Conservation (phyloP, 768 basidiomycete species). For the Auriscalpium orientale region DNA sequence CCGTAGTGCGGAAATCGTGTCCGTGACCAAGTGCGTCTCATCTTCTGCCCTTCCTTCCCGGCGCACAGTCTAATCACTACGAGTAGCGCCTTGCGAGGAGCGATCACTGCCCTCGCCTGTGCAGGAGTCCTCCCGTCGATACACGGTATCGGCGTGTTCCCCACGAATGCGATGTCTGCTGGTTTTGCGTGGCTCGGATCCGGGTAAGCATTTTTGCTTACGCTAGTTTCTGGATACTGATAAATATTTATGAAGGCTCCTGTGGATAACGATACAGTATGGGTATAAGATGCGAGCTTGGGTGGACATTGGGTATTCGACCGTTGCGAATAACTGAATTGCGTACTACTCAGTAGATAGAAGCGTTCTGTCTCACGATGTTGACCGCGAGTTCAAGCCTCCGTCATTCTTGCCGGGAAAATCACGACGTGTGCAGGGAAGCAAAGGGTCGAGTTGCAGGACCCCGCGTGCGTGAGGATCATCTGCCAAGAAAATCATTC, state of each 20-base stretch:
- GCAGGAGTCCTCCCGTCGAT: constrained; percentile 47
- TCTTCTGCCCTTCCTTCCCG: background rate
- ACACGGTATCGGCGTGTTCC: constrained; percentile 40
- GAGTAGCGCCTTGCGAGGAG: constrained; percentile 38
- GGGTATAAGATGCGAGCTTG: constrained; percentile 50
- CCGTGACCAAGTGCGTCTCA: constrained; percentile 41
- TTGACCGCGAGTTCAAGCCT: too few species aligned
- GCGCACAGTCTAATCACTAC: background rate
- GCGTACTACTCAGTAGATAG: background rate
- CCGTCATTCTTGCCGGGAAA: too few species aligned
- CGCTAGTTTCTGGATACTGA: background rate
- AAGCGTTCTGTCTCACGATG: too few species aligned
- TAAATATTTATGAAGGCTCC: constrained; percentile 28
- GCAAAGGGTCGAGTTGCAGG: too few species aligned
- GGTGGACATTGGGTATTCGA: constrained; percentile 50
- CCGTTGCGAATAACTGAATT: constrained; percentile 25
- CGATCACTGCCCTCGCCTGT: constrained; percentile 35
- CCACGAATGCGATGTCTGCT: constrained; percentile 41
- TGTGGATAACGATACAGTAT: constrained; percentile 47
- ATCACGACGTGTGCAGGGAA: too few species aligned
- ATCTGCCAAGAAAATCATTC: too few species aligned
- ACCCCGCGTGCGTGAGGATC: too few species aligned
- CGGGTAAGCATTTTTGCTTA: constrained; percentile 30
- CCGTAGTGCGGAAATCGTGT: constrained; percentile 55
- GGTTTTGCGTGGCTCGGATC: constrained; percentile 42